Conservation (phyloP, 108 stramenopile genomes). For the Aurantiochytrium sp. region DNA sequence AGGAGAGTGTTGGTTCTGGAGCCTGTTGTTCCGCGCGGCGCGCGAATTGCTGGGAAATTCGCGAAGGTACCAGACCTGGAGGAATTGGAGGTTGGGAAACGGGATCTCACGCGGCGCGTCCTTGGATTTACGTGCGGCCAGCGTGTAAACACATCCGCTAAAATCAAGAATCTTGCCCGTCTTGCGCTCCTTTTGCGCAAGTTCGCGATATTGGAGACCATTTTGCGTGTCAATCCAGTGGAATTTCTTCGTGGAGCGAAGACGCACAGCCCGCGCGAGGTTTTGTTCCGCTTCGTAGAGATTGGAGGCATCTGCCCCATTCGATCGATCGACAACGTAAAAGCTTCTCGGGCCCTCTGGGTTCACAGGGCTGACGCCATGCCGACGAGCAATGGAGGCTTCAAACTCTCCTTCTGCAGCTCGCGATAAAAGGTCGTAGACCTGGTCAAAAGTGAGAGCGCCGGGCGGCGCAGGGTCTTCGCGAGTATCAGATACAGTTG, state of each 20-base stretch:
- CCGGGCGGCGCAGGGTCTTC: background rate
- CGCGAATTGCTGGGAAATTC: background rate
- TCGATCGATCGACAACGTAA: background rate
- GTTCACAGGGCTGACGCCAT: background rate
- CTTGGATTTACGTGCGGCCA: background rate
- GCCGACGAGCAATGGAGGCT: background rate
- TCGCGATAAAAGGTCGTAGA: background rate
- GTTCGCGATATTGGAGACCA: background rate
- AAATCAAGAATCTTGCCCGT: background rate
- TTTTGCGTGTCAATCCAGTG: background rate
- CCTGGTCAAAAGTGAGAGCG: background rate
- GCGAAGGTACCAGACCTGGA: background rate
- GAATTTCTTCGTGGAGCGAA: background rate
- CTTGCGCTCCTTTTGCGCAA: constrained; percentile 18
- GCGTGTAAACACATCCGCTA: background rate
- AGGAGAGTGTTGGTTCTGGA: too few species aligned
- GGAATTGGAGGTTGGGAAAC: background rate
- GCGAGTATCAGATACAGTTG: background rate
- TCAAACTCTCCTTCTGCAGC: background rate
- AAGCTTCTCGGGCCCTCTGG: background rate
- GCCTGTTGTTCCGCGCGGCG: background rate
- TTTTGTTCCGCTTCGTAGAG: background rate
- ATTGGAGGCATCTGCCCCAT: background rate
- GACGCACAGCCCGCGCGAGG: background rate
- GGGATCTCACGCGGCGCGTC: background rate